Percentiles rank a stretch among this genome's conserved stretches.
These are phyloP conservation scores for Heracleum sosnowskyi DNA, from an alignment of 129 eudicot genomes.

Conservation along the genomic window DNA sequence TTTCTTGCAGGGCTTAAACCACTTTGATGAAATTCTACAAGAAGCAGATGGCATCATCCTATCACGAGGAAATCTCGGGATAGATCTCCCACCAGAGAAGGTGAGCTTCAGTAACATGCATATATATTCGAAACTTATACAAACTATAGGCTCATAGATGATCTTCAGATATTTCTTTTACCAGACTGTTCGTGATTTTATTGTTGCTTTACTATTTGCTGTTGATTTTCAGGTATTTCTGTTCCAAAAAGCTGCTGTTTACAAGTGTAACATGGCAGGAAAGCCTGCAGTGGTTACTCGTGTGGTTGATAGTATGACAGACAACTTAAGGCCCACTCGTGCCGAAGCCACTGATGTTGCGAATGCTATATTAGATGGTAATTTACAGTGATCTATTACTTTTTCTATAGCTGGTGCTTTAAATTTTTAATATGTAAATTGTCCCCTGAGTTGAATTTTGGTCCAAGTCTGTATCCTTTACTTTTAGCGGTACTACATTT, in stretches of 20 bases:
- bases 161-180: not conserved
- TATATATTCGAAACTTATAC: not conserved
- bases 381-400: conserved; percentile 1
- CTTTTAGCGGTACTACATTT: not conserved
- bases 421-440: not conserved
- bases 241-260: conserved; percentile 63
- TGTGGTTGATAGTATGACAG: conserved; percentile 89
- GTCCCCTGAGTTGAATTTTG: not conserved
- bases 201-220: not conserved
- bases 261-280: conserved; percentile 85
- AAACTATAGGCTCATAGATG: not conserved
- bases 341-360: conserved; percentile 92
- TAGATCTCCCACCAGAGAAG: conserved; percentile 88
- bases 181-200: not conserved
- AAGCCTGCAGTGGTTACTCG: conserved; percentile 79
- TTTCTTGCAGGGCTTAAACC: conserved; percentile 48
- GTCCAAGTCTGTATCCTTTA: not conserved
- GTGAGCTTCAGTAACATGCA: conserved; percentile 18
- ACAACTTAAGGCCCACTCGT: conserved; percentile 78
- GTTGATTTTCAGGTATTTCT: conserved; percentile 42
- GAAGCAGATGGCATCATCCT: conserved; percentile 90
- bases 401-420: not conserved
- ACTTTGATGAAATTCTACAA: conserved; percentile 77
- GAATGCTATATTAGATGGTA: conserved; percentile 78
- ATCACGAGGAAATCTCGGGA: conserved; percentile 77